These are phyloP conservation scores for Gossypium aridum DNA, from an alignment of 441 rosid genomes.

Conservation along the genomic window DNA sequence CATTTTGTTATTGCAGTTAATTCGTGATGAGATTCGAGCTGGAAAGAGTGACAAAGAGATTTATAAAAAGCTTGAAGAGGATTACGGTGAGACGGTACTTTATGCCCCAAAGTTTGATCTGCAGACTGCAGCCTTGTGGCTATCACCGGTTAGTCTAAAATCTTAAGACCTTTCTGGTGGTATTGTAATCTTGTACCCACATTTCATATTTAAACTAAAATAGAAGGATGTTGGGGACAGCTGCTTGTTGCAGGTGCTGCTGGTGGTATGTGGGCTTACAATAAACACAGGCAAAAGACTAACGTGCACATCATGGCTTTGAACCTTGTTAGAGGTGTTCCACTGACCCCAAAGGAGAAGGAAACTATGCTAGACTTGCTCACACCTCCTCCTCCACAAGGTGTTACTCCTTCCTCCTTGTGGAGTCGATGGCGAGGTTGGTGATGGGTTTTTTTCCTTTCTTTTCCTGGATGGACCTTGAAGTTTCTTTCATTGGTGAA, in stretches of 20 bases:
- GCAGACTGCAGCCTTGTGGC: conserved; percentile 91
- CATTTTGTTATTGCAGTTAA: conserved; percentile 43
- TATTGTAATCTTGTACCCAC: background rate
- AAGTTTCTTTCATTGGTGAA: background rate
- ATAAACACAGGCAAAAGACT: conserved; percentile 57
- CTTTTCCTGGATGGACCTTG: background rate
- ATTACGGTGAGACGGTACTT: conserved; percentile 89
- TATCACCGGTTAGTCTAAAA: conserved; percentile 69
- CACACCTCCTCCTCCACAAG: conserved; percentile 53
- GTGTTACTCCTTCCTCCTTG: conserved; percentile 28
- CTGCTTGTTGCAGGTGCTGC: conserved; percentile 67
- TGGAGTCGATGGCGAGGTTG: conserved; percentile 37
- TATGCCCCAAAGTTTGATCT: conserved; percentile 86
- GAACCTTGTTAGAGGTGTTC: conserved; percentile 69
- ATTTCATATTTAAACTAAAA: background rate
- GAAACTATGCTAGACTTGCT: conserved; percentile 82
- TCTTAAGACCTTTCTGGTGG: background rate
- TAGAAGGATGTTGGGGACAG: conserved; percentile 29
- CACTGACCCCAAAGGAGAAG: conserved; percentile 80
- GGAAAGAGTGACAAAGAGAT: conserved; percentile 91
- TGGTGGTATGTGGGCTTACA: conserved; percentile 63
- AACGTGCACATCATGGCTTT: conserved; percentile 89
- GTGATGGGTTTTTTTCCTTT: conserved; percentile 9
- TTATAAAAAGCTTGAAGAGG: conserved; percentile 82
- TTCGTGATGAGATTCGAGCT: conserved; percentile 73